Evolutionary conservation across 495 filamentous ascomycete genomes (phyloP).

Genomic region (Pseudomonodictys pantanalensis): DNA sequence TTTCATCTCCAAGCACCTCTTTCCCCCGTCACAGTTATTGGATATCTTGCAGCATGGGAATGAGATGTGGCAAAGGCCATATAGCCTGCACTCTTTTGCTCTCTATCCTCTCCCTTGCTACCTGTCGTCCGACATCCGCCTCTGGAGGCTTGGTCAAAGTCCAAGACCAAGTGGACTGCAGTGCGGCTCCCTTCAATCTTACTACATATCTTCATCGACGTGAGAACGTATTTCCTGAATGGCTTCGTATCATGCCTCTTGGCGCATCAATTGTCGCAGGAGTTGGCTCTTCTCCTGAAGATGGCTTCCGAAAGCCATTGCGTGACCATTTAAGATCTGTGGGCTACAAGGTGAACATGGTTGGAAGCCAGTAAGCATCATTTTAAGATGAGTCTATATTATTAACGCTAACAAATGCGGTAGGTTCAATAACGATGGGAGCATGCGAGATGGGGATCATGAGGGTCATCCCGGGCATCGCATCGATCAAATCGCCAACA

Average conservation of each 20-base stretch:
- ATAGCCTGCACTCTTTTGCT: too few species aligned
- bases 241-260: constrained; percentile 10
- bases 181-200: too few species aligned
- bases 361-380: constrained; percentile 15
- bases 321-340: constrained; percentile 6
- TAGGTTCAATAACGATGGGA: not conserved
- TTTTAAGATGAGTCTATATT: too few species aligned
- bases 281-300: not conserved
- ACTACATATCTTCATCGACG: not conserved
- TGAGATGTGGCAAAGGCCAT: too few species aligned
- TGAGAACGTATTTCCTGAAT: not conserved
- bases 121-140: too few species aligned
- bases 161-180: too few species aligned
- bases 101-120: too few species aligned
- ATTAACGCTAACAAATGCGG: not conserved
- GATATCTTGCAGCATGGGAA: too few species aligned
- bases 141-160: too few species aligned
- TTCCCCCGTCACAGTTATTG: too few species aligned
- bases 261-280: constrained; percentile 1
- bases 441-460: constrained; percentile 5
- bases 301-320: constrained; percentile 10
- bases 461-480: constrained; percentile 8
- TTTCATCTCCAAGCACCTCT: too few species aligned
- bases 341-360: constrained; percentile 13
- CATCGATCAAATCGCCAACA: constrained; percentile 1